Evolutionary conservation across 2,329 filamentous ascomycete species (phyloP), one percentile per base, ranked within the genome.

Genomic region (Penicillium sp.): DNA sequence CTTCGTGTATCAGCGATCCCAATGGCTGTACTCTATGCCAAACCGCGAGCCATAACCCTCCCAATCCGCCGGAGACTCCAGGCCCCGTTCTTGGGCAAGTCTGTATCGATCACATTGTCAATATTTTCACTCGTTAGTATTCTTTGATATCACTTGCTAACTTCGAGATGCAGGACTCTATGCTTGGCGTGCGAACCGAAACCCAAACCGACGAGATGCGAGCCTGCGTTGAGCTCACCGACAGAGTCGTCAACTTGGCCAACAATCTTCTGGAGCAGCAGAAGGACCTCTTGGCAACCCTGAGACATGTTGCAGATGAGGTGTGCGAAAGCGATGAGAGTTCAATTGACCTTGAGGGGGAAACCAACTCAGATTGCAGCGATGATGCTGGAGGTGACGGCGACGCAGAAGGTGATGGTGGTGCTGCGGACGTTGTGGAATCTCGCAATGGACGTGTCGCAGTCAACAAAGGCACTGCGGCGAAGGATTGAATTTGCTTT

Each of bases 21-120:
- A 5, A 7, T 3, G 10, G 26, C 4, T 13, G 11, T 3, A 11
- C 10, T 29, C n/a, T 38, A 2, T 14, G 7, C 7, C 34, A 3
- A 0, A 29, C 11, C 0, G 7, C 18, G 7, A 7, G 16, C 16
- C 10, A 6, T 1, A 7, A 19, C 3, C 1, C 32, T 3, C 14
- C 32, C 2, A 36, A 47, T 8, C 7, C 26, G 2, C 4, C 44
- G 0, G 19, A 16, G 14, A 16, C 1, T 36, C 45, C 23, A 1
- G 13, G 38, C 11, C 11, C 11, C 1, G 0, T 16, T 2, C 23
- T 29, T 7, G 23, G 23, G 3, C 23, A 47, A n/a, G 7, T 38
- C n/a, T 39, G 19, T 19, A 47, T 47, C 2, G 8, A 39, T 1
- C 23, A 38, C 16, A 30, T 40, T 23, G 26, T 36, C 8, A 14